Evolutionary conservation across 768 basidiomycete species (phyloP).

Genomic region (Hypsizygus marmoreus): DNA sequence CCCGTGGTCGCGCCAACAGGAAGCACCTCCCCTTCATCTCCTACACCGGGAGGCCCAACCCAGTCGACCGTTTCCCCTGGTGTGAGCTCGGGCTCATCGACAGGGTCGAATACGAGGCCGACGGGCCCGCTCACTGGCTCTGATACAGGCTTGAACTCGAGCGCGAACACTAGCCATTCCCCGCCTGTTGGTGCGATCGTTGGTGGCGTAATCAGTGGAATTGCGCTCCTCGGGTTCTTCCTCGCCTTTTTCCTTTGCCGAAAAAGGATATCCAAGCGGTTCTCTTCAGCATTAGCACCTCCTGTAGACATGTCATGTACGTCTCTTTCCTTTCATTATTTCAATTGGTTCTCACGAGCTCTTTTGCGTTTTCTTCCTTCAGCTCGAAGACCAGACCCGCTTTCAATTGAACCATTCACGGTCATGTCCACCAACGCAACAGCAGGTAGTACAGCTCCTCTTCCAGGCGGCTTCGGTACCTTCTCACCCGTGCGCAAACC

Average conservation of each 20-base stretch:
- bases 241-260: background rate
- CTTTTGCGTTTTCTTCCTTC: too few species aligned
- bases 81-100: background rate
- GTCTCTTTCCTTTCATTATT: too few species aligned
- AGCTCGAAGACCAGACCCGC: too few species aligned
- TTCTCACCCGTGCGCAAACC: too few species aligned
- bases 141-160: background rate
- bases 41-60: background rate
- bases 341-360: too few species aligned
- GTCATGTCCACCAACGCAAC: too few species aligned
- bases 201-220: slow-evolving; percentile 11
- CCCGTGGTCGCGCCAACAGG: background rate
- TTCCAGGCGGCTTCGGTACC: too few species aligned
- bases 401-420: too few species aligned
- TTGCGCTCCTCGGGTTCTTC: background rate
- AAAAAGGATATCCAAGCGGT: background rate
- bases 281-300: too few species aligned
- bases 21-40: background rate
- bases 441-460: too few species aligned
- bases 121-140: background rate
- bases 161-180: slow-evolving; percentile 1
- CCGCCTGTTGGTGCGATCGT: slow-evolving; percentile 9
- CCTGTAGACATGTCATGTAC: too few species aligned
- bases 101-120: background rate
- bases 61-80: background rate